phyloP scores from a whole-genome alignment of 2,329 filamentous ascomycete species.

The Chlorencoelia australis region DNA sequence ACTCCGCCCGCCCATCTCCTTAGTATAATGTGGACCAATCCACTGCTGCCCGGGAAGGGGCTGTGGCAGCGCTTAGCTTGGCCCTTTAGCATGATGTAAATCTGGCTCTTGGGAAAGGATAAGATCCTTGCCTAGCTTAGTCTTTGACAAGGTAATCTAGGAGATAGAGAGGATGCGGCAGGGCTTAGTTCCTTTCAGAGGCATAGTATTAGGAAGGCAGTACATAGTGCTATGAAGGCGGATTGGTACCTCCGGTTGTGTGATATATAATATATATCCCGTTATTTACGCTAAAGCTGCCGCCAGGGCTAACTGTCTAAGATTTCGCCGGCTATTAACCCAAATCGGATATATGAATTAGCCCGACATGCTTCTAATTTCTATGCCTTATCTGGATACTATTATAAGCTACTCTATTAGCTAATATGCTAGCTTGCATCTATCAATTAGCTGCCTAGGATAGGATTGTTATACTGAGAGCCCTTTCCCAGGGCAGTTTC shows the following conservation, averaged over 20 bases:
- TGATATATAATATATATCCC: conserved; percentile 2
- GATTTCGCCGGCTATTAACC: not conserved
- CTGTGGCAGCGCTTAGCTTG: not conserved
- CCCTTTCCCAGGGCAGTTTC: not conserved
- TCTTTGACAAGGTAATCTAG: not conserved
- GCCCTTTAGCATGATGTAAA: not conserved
- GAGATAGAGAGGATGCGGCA: not conserved
- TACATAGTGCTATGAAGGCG: not conserved
- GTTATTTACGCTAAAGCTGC: too few species aligned
- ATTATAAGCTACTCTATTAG: not conserved
- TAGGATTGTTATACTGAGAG: not conserved
- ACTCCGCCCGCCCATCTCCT: not conserved
- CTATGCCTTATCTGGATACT: not conserved
- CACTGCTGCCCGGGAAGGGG: not conserved
- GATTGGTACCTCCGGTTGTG: not conserved
- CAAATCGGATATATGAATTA: not conserved
- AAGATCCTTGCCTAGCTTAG: not conserved
- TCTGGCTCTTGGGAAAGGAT: not conserved
- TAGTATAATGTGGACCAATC: not conserved
- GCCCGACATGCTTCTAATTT: not conserved
- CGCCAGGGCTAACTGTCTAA: not conserved
- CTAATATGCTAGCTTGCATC: not conserved
- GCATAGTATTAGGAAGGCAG: not conserved
- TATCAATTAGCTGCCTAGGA: not conserved
- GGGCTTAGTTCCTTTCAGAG: not conserved